These are phyloP conservation scores for Aquanectria penicillioides DNA, from an alignment of 2,329 filamentous ascomycete genomes.

Conservation along the genomic window DNA sequence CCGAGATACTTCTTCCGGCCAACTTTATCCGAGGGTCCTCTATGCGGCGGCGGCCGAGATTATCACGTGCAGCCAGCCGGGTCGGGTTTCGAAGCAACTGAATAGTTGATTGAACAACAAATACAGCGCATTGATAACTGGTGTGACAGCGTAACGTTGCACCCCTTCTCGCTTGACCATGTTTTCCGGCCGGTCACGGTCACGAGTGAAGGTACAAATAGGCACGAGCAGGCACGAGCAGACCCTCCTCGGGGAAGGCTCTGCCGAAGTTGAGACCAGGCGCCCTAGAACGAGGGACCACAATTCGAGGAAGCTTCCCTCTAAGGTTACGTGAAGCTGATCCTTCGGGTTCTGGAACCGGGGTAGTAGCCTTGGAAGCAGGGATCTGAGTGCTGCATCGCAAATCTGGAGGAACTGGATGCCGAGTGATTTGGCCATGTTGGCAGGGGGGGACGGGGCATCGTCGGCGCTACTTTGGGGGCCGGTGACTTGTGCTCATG, in stretches of 20 bases:
- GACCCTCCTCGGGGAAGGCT: conserved; percentile 12
- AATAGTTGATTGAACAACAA: too few relatives aligned
- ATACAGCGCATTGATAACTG: neutral
- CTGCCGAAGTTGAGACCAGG: conserved; percentile 5
- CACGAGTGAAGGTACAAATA: too few relatives aligned
- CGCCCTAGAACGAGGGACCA: neutral
- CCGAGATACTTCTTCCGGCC: too few relatives aligned
- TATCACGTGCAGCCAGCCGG: neutral
- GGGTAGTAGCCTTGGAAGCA: conserved; percentile 4
- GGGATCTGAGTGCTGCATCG: conserved; percentile 15
- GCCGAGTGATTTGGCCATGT: conserved; percentile 2
- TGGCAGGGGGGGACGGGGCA: conserved; percentile 20
- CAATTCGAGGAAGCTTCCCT: conserved; percentile 14
- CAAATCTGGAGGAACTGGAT: conserved; percentile 8
- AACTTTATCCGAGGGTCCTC: too few relatives aligned
- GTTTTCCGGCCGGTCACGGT: too few relatives aligned
- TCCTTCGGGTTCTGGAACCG: conserved; percentile 3
- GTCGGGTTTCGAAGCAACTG: too few relatives aligned
- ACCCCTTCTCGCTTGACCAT: neutral
- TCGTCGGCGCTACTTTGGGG: conserved; percentile 27
- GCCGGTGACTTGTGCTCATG: neutral
- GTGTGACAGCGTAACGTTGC: conserved; percentile 11
- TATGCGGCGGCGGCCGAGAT: too few relatives aligned
- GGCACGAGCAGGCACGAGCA: too few relatives aligned
- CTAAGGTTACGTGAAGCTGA: conserved; percentile 19